Percentiles rank a stretch among this genome's conserved stretches.
Evolutionary conservation across 1,139 yeast genomes (phyloP).

Genomic region (Debaryomycetaceae sp.): DNA sequence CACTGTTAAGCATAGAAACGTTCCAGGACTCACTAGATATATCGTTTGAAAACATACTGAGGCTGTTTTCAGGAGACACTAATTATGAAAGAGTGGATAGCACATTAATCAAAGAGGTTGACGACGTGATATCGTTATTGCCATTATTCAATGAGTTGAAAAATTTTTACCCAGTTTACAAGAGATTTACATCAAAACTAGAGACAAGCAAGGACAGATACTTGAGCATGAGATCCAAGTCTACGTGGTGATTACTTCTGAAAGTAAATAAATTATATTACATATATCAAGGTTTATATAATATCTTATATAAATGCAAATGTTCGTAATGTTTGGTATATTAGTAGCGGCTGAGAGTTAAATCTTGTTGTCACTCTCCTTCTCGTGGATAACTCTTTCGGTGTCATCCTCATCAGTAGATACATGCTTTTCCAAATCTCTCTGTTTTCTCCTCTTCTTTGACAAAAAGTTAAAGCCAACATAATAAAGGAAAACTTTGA

Average conservation of each 20-base stretch:
- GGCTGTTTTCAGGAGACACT: conserved; percentile 27
- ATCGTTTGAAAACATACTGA: conserved; percentile 38
- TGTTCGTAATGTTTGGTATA: not conserved
- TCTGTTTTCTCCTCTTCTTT: conserved; percentile 23
- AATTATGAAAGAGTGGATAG: conserved; percentile 23
- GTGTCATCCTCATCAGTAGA: not conserved
- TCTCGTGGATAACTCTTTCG: not conserved
- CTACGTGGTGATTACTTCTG: not conserved
- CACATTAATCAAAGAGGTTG: conserved; percentile 33
- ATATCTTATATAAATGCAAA: not conserved
- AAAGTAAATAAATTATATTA: too few species aligned
- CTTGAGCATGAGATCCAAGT: not conserved
- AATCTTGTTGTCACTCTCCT: not conserved
- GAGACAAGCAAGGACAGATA: not conserved
- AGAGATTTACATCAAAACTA: conserved; percentile 29
- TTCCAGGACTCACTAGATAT: conserved; percentile 40
- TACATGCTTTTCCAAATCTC: conserved; percentile 20
- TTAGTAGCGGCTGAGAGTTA: not conserved
- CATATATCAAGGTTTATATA: not conserved
- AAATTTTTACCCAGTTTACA: conserved; percentile 46
- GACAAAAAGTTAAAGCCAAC: conserved; percentile 46
- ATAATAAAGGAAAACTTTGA: conserved; percentile 43
- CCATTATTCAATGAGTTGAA: conserved; percentile 52
- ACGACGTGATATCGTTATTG: conserved; percentile 42
- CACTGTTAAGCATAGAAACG: conserved; percentile 15